Base-by-base conservation (phyloP, 306 rosid species). In the Dryas alaskensis region DNA sequence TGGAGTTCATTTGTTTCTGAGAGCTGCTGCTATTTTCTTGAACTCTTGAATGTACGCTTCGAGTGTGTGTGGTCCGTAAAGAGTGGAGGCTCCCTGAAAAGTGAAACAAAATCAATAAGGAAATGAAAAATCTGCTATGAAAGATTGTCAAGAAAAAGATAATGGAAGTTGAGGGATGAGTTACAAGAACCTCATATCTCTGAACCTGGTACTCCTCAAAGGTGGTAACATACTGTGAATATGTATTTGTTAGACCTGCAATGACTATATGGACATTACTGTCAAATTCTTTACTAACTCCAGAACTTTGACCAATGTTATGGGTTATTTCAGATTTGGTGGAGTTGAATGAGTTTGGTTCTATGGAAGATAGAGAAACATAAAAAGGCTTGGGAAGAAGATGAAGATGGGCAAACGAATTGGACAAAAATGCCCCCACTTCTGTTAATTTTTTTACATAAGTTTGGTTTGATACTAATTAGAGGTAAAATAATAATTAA, bases 31-130 rank as follows among this genome's bases (percentile, higher is more conserved):
- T 11, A 76, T 74, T 66, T 48, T 76, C 74, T 57, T 67, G 80
- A 76, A 76, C 42, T 76, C 80, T 49, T 76, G 69, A 58, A 76
- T 76, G 80, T 76, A 76, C 2, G 74, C 80, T 48, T 68, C 74
- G 3, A 76, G 74, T 60, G 80, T 76, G 69, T 67, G 69, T 11
- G 80, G 80, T 67, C 80, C 80, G 14, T 45, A 76, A 7, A 76
- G 74, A 40, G 80, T 76, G 7, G 80, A 76, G 8, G 80, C 80
- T 7, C 80, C 80, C 80, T 76, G 49, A 57, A 16, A 53, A 22
- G 55, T 43, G 45, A 13, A 19, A 65, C 12, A 43, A 14, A 22
- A 57, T 31, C 37, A 31, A 2, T 0, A 2, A 2, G 37, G 37
- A 31, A 31, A 31, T 31, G 37, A 31, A 31, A 31, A 31, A 31